A percentile compares a stretch with the other conserved stretches of the same genome.
These are phyloP conservation scores for Backusella circina DNA, from an alignment of 192 early-diverging fungal genomes.

Conservation along the genomic window DNA sequence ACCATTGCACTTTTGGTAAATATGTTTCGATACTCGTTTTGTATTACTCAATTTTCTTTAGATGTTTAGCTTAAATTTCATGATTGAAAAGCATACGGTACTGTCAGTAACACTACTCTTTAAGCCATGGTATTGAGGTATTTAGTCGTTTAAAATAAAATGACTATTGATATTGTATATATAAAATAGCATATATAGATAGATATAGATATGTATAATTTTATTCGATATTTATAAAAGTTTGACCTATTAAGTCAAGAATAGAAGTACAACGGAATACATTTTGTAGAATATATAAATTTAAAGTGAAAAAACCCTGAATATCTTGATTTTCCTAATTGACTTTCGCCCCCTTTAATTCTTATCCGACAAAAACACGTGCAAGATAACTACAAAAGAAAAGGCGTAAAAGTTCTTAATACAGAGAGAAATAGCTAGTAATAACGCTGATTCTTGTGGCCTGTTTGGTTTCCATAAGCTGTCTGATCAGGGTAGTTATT, in stretches of 20 bases:
- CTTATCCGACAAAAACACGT: neutral
- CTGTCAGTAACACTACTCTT: neutral
- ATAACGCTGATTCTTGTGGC: neutral
- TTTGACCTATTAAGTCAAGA: neutral
- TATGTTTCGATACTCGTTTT: neutral
- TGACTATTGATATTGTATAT: too few relatives aligned
- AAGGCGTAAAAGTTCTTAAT: neutral
- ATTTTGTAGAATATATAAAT: neutral
- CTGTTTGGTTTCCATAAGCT: neutral
- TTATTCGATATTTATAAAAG: constrained; percentile 2
- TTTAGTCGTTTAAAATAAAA: too few relatives aligned
- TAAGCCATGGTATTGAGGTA: neutral
- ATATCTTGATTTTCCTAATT: neutral
- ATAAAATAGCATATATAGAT: too few relatives aligned
- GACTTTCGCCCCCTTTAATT: neutral
- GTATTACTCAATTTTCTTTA: neutral
- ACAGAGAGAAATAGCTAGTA: neutral
- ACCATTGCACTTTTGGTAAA: neutral
- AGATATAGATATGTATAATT: neutral
- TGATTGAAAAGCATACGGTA: neutral
- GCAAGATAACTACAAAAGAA: neutral
- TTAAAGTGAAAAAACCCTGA: neutral
- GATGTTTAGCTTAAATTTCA: neutral
- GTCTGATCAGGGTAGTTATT: neutral
- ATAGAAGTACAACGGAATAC: neutral